Evolutionary conservation across 1,284 basidiomycete genomes (phyloP).

Genomic region (Schizopora paradoxa): DNA sequence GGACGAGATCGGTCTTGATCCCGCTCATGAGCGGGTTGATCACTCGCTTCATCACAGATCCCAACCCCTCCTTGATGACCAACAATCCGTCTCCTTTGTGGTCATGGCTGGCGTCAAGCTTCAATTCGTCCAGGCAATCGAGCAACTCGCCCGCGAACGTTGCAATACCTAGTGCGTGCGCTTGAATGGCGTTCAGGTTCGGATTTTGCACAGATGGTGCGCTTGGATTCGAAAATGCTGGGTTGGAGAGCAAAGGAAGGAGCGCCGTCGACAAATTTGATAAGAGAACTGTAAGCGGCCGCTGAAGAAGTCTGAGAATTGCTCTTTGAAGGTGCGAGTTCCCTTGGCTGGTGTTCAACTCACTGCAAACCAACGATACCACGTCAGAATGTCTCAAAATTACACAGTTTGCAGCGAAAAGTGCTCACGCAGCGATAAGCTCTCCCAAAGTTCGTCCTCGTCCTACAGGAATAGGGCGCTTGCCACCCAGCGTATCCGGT

Average conservation of each 20-base stretch:
- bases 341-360: conserved; percentile 56
- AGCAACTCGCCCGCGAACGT: conserved; percentile 68
- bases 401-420: conserved; percentile 10
- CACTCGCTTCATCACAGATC: conserved; percentile 60
- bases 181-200: conserved; percentile 58
- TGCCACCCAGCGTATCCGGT: conserved; percentile 52
- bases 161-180: conserved; percentile 62
- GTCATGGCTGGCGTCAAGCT: conserved; percentile 56
- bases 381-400: neutral
- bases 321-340: conserved; percentile 63
- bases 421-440: conserved; percentile 61
- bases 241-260: conserved; percentile 58
- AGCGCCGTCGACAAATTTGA: conserved; percentile 63
- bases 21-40: conserved; percentile 55
- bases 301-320: conserved; percentile 64
- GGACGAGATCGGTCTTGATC: conserved; percentile 56
- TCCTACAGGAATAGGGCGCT: conserved; percentile 62
- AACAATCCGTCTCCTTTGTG: conserved; percentile 59
- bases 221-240: conserved; percentile 49
- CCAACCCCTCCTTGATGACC: conserved; percentile 57
- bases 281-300: conserved; percentile 67
- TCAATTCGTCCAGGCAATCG: conserved; percentile 58
- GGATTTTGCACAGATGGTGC: conserved; percentile 46
- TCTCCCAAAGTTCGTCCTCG: conserved; percentile 60
- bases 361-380: conserved; percentile 37